Evolutionary conservation across 2,329 filamentous ascomycete species (phyloP).

Genomic region (Pseudogymnoascus verrucosus): DNA sequence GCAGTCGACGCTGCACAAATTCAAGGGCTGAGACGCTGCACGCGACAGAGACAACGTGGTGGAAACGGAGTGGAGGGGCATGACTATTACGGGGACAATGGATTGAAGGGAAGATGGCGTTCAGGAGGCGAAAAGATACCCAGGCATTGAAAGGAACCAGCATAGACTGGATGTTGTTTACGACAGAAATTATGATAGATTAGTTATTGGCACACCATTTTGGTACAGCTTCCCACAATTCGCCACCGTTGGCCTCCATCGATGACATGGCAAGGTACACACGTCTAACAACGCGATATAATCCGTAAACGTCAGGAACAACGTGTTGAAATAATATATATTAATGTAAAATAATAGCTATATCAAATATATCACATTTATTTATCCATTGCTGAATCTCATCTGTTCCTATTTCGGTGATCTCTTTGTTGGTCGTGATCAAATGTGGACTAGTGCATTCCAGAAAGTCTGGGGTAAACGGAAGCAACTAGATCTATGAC

Average conservation of each 20-base stretch:
- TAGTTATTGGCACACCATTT: background rate
- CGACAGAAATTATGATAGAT: background rate
- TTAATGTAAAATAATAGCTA: background rate
- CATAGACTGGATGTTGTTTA: background rate
- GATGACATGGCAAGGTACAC: constrained; percentile 6
- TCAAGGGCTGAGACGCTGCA: constrained; percentile 22
- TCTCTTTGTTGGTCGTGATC: background rate
- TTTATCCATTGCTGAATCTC: background rate
- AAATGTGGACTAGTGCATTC: constrained; percentile 6
- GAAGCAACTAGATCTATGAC: constrained; percentile 8
- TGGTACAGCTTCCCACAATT: constrained; percentile 1
- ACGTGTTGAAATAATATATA: background rate
- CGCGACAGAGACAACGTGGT: background rate
- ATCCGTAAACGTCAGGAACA: background rate
- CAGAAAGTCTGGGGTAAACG: constrained; percentile 3
- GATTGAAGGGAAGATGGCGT: background rate
- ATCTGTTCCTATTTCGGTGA: background rate
- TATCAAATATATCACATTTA: background rate
- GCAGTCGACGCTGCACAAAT: constrained; percentile 24
- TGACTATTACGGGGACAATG: background rate
- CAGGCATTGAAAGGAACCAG: background rate
- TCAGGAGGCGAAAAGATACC: background rate
- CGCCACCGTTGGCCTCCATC: background rate
- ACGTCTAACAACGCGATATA: background rate
- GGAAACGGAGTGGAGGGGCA: background rate